Base-by-base conservation (phyloP, 495 filamentous ascomycete genomes). In the Cetradonia linearis region DNA sequence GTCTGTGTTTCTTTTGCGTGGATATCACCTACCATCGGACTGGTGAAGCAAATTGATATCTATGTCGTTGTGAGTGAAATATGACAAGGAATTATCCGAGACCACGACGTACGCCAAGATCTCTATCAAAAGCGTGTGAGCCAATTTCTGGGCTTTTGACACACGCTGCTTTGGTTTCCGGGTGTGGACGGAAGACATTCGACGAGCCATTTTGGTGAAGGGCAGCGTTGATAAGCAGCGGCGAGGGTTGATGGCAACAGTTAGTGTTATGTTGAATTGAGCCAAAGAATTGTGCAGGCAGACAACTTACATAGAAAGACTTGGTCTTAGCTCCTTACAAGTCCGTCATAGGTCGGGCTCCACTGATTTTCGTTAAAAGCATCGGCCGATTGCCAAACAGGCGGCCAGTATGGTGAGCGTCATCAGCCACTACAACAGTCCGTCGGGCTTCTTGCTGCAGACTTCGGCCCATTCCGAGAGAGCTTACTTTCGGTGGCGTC, bases 11-110 rank as follows among this genome's bases (percentile, higher is more conserved):
- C 9, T 16, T 2, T 38, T 16, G 36, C 9, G 16, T 13, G 8
- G 36, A 10, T 10, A 2, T 16, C 36, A 38, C 9, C 11, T 38
- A 38, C 46, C 46, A 49, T 23, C 46, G 46, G 27, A 49, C 46
- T 23, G 46, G 46, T 8, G 27, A 49, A 49, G 46, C 46, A 20
- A 49, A 49, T 49, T 49, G 46, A n/a, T 38, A 38, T 38, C 36
- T 38, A 38, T 38, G 36, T 10, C 9, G 1, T 3, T 38, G 36
- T 38, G 11, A 38, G 36, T 38, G n/a, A n/a, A n/a, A 16, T 1
- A 38, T 38, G 36, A 38, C 16, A 38, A 14, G 3, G 16, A 38
- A 38, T 2, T 10, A n/a, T 38, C 36, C 5, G 16, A 10, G 36
- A 38, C 36, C 36, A 16, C 1, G 3, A 38, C 36, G 9, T 28